Evolutionary conservation across 345 rosid genomes (phyloP).

Genomic region (Eutrema heterophyllum): DNA sequence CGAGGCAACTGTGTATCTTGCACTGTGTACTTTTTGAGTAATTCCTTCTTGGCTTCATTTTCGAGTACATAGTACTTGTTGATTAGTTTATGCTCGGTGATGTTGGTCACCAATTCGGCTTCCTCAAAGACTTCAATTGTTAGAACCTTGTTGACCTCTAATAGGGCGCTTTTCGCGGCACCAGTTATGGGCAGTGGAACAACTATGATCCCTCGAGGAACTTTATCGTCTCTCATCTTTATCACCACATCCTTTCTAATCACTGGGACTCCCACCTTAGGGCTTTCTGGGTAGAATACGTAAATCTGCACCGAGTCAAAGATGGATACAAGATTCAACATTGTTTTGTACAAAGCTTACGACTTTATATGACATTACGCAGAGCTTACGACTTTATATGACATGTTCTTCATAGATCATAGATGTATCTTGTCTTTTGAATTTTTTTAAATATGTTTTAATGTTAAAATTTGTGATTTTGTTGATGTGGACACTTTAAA

Average conservation of each 20-base stretch:
- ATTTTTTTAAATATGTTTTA: too few species aligned
- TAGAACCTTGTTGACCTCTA: conserved; percentile 35
- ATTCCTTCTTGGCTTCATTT: conserved; percentile 46
- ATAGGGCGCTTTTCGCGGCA: conserved; percentile 36
- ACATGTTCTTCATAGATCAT: neutral
- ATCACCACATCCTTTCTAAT: conserved; percentile 30
- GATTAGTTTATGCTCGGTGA: conserved; percentile 49
- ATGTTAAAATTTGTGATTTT: too few species aligned
- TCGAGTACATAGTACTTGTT: conserved; percentile 45
- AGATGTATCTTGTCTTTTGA: conserved; percentile 42
- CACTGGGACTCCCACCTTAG: conserved; percentile 44
- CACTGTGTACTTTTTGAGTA: conserved; percentile 43
- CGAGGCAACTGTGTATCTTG: conserved; percentile 56
- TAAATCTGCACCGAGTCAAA: conserved; percentile 38
- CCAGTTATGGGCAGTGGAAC: conserved; percentile 38
- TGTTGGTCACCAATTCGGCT: conserved; percentile 45
- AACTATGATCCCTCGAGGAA: conserved; percentile 42
- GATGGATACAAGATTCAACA: neutral
- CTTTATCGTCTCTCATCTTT: conserved; percentile 43
- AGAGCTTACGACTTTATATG: neutral
- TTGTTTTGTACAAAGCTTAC: neutral
- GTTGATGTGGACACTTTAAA: too few species aligned
- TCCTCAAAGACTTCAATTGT: conserved; percentile 56
- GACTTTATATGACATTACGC: neutral
- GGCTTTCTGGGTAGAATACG: conserved; percentile 51